These are phyloP conservation scores for Circinella minor DNA, from an alignment of 371 early-diverging fungal species.

Conservation along the genomic window DNA sequence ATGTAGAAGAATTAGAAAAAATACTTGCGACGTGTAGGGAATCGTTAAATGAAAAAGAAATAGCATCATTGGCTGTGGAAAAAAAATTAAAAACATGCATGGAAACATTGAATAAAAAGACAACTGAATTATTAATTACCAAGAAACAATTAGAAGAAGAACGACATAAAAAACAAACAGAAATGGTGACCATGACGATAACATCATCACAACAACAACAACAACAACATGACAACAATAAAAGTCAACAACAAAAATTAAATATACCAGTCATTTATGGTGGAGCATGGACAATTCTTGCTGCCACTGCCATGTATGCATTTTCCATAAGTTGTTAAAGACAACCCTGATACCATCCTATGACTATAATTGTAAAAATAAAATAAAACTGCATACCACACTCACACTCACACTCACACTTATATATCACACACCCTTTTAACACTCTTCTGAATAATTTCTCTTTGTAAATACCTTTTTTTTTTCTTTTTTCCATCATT, in stretches of 20 bases:
- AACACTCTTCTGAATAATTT: too few relatives aligned
- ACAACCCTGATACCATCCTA: too few relatives aligned
- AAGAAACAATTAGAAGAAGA: constrained; percentile 1
- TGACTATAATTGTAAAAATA: too few relatives aligned
- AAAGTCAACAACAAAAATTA: background rate
- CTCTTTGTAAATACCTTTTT: too few relatives aligned
- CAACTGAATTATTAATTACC: background rate
- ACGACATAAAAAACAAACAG: background rate
- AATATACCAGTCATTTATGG: constrained; percentile 1
- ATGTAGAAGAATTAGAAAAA: background rate
- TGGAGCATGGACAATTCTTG: background rate
- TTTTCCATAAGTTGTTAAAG: background rate
- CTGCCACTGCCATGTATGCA: constrained; percentile 2
- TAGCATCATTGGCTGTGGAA: background rate
- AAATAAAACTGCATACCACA: too few relatives aligned
- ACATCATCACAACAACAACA: background rate
- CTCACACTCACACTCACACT: too few relatives aligned
- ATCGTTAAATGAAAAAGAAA: background rate
- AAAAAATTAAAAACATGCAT: background rate
- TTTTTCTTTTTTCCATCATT: too few relatives aligned
- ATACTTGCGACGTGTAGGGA: background rate
- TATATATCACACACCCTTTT: too few relatives aligned
- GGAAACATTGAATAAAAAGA: background rate
- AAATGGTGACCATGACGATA: background rate
- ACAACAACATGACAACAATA: too few relatives aligned